Percentiles rank a stretch among this genome's conserved stretches.
These are phyloP conservation scores for Hypoxylon cercidicola DNA, from an alignment of 495 filamentous ascomycete species.

Conservation along the genomic window DNA sequence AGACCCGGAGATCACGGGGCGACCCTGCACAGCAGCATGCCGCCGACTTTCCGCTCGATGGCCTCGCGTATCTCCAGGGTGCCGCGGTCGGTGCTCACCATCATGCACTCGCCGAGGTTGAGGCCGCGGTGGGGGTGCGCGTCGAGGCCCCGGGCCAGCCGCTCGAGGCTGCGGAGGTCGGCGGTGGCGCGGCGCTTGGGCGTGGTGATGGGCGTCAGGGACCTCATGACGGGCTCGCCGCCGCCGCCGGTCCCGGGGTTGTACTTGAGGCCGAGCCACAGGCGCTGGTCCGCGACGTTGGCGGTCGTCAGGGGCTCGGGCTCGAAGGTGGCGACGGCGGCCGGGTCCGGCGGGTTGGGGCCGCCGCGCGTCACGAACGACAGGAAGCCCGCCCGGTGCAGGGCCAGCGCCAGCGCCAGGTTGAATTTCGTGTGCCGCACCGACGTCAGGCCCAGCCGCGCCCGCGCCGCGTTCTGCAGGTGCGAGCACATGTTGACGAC, in stretches of 20 bases:
- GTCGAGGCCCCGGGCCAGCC: slow-evolving; percentile 72
- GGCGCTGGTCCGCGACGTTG: slow-evolving; percentile 78
- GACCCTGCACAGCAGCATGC: slow-evolving; percentile 82
- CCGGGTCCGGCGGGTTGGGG: slow-evolving; percentile 68
- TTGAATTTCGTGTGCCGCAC: slow-evolving; percentile 84
- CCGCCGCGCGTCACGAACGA: slow-evolving; percentile 84
- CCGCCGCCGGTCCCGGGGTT: slow-evolving; percentile 64
- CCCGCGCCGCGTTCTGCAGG: slow-evolving; percentile 91
- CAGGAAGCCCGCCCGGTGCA: slow-evolving; percentile 86
- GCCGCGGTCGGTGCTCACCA: slow-evolving; percentile 80
- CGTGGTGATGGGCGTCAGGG: slow-evolving; percentile 76
- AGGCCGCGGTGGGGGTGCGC: slow-evolving; percentile 75
- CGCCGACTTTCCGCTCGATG: slow-evolving; percentile 84
- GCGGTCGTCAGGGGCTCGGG: slow-evolving; percentile 74
- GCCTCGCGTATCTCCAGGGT: slow-evolving; percentile 89
- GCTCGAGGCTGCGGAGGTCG: slow-evolving; percentile 65
- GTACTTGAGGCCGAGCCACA: slow-evolving; percentile 97
- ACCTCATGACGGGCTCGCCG: slow-evolving; percentile 81
- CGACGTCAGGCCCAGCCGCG: slow-evolving; percentile 86
- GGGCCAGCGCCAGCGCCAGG: slow-evolving; percentile 75
- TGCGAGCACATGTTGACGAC: slow-evolving; percentile 88
- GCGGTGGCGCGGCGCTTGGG: slow-evolving; percentile 79
- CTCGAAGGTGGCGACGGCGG: slow-evolving; percentile 59
- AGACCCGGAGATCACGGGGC: slow-evolving; percentile 23
- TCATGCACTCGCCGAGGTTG: slow-evolving; percentile 84